These are phyloP conservation scores for Dispira simplex DNA, from an alignment of 192 early-diverging fungal species.

Conservation along the genomic window DNA sequence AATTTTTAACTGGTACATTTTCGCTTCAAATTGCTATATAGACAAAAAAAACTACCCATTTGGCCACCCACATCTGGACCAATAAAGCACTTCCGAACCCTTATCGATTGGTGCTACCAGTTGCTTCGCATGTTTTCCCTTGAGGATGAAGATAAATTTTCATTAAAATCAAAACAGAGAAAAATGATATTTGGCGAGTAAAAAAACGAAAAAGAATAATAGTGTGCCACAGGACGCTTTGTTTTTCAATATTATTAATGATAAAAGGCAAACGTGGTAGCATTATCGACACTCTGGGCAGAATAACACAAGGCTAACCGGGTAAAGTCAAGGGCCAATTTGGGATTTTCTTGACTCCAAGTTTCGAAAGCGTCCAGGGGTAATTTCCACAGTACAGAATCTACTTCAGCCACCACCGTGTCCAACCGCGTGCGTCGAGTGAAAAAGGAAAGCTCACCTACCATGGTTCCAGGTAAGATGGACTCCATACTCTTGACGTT, in stretches of 20 bases:
- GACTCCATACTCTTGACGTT: constrained; percentile 44
- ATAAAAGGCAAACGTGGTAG: constrained; percentile 32
- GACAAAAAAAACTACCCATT: too few species aligned
- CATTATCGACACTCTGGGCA: constrained; percentile 34
- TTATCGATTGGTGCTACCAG: too few species aligned
- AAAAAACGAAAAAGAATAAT: too few species aligned
- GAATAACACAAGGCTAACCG: constrained; percentile 57
- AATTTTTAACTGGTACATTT: too few species aligned
- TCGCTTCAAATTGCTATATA: too few species aligned
- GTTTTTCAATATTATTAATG: neutral
- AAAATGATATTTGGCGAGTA: too few species aligned
- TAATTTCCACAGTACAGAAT: constrained; percentile 61
- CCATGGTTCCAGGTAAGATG: constrained; percentile 79
- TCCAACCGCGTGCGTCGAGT: constrained; percentile 33
- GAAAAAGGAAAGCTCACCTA: constrained; percentile 78
- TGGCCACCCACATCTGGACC: too few species aligned
- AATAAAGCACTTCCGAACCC: too few species aligned
- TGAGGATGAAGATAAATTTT: too few species aligned
- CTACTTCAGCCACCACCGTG: constrained; percentile 43
- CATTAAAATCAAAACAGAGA: too few species aligned
- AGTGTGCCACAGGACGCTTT: too few species aligned
- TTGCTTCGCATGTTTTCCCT: too few species aligned
- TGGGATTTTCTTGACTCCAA: constrained; percentile 50
- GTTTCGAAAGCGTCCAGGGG: constrained; percentile 43
- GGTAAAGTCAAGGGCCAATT: constrained; percentile 59